Conservation (phyloP, 108 stramenopile genomes). For the Discostella stelligeroides region DNA sequence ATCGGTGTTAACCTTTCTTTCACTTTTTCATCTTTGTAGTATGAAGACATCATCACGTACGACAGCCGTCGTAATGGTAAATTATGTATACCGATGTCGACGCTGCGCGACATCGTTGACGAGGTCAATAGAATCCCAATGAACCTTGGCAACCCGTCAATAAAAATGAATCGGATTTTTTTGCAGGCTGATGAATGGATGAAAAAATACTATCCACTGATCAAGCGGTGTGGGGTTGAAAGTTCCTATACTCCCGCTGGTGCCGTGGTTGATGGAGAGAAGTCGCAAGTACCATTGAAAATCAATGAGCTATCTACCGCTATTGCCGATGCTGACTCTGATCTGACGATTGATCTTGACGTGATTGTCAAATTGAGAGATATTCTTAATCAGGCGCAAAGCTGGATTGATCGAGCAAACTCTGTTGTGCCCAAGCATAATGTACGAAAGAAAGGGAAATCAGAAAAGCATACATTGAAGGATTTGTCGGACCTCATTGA, state of each 20-base stretch:
- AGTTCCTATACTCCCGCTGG: slow-evolving; percentile 30
- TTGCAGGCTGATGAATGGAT: slow-evolving; percentile 75
- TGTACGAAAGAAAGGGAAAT: slow-evolving; percentile 39
- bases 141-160: slow-evolving; percentile 64
- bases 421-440: slow-evolving; percentile 51
- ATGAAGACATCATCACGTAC: slow-evolving; percentile 54
- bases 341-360: slow-evolving; percentile 66
- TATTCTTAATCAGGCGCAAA: slow-evolving; percentile 40
- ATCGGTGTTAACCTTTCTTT: background rate
- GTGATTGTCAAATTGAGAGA: slow-evolving; percentile 60
- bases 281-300: slow-evolving; percentile 14
- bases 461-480: slow-evolving; percentile 38
- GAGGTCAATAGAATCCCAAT: slow-evolving; percentile 62
- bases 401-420: slow-evolving; percentile 57
- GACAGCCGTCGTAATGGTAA: slow-evolving; percentile 67
- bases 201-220: slow-evolving; percentile 42
- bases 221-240: slow-evolving; percentile 54
- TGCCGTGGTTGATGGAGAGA: background rate
- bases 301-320: slow-evolving; percentile 49
- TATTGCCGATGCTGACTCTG: slow-evolving; percentile 53
- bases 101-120: slow-evolving; percentile 57
- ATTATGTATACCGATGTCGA: slow-evolving; percentile 51
- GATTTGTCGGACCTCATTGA: slow-evolving; percentile 61
- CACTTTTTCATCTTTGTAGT: slow-evolving; percentile 33
- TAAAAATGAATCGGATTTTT: slow-evolving; percentile 63